phyloP scores from a whole-genome alignment of 805 yeast species.

The Kazachstania psychrophila region DNA sequence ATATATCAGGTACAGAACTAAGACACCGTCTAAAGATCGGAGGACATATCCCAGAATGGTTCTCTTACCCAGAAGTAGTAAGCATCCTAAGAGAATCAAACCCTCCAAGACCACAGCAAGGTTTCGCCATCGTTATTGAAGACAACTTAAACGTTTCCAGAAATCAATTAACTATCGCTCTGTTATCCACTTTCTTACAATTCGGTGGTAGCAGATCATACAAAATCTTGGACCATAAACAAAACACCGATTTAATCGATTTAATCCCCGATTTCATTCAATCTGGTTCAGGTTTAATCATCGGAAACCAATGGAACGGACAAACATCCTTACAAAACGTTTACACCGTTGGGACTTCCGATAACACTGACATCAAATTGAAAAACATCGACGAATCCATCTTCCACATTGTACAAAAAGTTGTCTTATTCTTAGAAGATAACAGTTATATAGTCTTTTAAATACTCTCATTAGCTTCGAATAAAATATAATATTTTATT shows the following conservation, averaged over 20 bases:
- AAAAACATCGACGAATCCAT: constrained; percentile 48
- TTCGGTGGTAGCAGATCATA: constrained; percentile 72
- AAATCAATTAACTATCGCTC: constrained; percentile 66
- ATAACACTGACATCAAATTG: constrained; percentile 50
- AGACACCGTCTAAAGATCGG: constrained; percentile 83
- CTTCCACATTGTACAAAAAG: constrained; percentile 63
- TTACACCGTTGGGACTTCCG: constrained; percentile 38
- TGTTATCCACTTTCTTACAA: constrained; percentile 86
- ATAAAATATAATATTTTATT: too few relatives aligned
- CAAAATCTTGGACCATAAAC: constrained; percentile 40
- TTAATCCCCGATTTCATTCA: constrained; percentile 35
- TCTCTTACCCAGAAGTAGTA: constrained; percentile 94
- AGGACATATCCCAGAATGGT: constrained; percentile 89
- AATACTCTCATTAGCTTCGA: constrained; percentile 2
- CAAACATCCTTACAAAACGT: constrained; percentile 24
- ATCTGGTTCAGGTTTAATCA: constrained; percentile 88
- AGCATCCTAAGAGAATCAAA: constrained; percentile 81
- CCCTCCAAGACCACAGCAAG: constrained; percentile 86
- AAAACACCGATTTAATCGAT: constrained; percentile 66
- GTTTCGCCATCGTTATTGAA: constrained; percentile 67
- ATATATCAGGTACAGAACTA: constrained; percentile 90
- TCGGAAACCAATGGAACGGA: constrained; percentile 32
- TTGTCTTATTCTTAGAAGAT: constrained; percentile 63
- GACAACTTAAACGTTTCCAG: constrained; percentile 52
- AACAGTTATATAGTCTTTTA: constrained; percentile 52